Evolutionary conservation across 441 rosid genomes (phyloP).

Genomic region (Kokia cookei): DNA sequence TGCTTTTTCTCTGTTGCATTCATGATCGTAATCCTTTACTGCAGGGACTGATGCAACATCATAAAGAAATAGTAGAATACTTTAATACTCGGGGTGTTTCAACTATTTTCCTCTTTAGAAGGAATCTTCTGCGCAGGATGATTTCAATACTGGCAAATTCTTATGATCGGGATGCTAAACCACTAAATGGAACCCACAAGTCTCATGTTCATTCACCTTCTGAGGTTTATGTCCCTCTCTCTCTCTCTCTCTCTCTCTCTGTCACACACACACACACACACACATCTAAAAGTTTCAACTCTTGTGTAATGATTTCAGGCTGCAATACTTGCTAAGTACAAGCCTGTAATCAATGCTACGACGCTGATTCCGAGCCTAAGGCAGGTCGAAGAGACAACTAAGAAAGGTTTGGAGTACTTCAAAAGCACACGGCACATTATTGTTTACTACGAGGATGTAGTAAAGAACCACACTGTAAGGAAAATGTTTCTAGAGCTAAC

Average conservation of each 20-base stretch:
- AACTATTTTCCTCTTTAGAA: slow-evolving; percentile 74
- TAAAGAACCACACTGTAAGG: slow-evolving; percentile 73
- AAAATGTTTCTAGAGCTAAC: neutral
- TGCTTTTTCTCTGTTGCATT: neutral
- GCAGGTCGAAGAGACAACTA: slow-evolving; percentile 62
- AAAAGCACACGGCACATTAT: slow-evolving; percentile 71
- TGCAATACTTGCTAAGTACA: slow-evolving; percentile 80
- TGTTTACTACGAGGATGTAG: slow-evolving; percentile 81
- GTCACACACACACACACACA: no score
- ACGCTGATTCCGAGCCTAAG: slow-evolving; percentile 47
- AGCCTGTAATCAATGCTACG: slow-evolving; percentile 64
- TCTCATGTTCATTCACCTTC: slow-evolving; percentile 85
- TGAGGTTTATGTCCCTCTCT: slow-evolving; percentile 43
- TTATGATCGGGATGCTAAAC: slow-evolving; percentile 69
- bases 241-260: neutral
- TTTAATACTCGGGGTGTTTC: slow-evolving; percentile 79
- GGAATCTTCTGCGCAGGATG: slow-evolving; percentile 83
- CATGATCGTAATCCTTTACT: neutral
- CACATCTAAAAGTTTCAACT: neutral
- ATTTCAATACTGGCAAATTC: slow-evolving; percentile 87
- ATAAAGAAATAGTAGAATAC: slow-evolving; percentile 74
- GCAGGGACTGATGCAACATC: slow-evolving; percentile 87
- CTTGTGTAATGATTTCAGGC: slow-evolving; percentile 60
- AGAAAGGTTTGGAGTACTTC: slow-evolving; percentile 76
- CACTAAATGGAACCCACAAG: slow-evolving; percentile 82